Evolutionary conservation across 176 grass and related monocot species (phyloP).

Genomic region (Coix lacrymajobi): DNA sequence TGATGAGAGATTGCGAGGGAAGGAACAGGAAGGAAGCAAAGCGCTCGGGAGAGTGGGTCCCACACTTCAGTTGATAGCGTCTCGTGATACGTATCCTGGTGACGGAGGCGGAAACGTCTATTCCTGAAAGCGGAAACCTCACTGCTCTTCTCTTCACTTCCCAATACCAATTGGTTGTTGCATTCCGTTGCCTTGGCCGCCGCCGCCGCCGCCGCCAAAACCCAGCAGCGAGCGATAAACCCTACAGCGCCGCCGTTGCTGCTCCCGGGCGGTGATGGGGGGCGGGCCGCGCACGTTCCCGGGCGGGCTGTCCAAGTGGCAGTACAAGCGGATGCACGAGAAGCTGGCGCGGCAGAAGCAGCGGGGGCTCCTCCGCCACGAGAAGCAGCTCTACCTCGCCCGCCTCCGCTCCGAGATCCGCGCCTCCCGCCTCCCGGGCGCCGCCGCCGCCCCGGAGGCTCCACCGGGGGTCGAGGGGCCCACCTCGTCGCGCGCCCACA

Average conservation of each 20-base stretch:
- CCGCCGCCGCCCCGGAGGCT: not conserved
- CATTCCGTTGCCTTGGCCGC: not conserved
- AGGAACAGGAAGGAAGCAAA: not conserved
- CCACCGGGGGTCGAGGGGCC: not conserved
- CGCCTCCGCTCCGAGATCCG: conserved; percentile 71
- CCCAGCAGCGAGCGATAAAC: conserved; percentile 37
- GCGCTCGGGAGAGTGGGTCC: conserved; percentile 10
- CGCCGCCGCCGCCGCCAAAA: not conserved
- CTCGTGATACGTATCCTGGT: not conserved
- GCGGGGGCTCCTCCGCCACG: conserved; percentile 58
- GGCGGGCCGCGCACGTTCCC: conserved; percentile 82
- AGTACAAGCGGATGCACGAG: conserved; percentile 93
- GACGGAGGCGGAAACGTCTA: not conserved
- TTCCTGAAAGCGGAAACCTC: not conserved
- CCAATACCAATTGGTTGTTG: not conserved
- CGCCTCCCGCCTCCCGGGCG: conserved; percentile 30
- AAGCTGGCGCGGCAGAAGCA: conserved; percentile 77
- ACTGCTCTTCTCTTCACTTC: not conserved
- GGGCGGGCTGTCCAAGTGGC: conserved; percentile 76
- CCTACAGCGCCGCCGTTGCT: not conserved
- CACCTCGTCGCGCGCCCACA: conserved; percentile 63
- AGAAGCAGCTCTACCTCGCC: conserved; percentile 85
- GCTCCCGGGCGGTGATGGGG: conserved; percentile 40
- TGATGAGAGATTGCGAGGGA: not conserved
- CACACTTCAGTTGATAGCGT: not conserved